phyloP scores from a whole-genome alignment of 495 filamentous ascomycete genomes.

The Penicillium paxilli region DNA sequence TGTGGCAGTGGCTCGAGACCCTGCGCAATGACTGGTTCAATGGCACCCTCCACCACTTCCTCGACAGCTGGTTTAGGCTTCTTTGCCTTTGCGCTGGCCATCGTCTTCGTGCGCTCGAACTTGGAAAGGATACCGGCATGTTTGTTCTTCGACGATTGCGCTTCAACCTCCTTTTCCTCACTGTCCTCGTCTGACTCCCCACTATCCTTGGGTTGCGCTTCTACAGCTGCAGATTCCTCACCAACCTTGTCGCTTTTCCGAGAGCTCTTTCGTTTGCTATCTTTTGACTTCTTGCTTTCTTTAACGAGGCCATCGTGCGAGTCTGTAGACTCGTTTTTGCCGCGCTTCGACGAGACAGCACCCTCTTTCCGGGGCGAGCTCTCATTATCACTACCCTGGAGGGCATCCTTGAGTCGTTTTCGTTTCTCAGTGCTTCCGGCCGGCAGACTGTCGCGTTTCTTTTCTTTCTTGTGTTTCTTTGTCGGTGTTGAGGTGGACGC shows the following conservation, averaged over 20 bases:
- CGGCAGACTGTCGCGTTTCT: constrained; percentile 29
- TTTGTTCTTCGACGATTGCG: constrained; percentile 31
- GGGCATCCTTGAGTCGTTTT: constrained; percentile 16
- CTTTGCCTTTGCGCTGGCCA: constrained; percentile 29
- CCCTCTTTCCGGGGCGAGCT: constrained; percentile 26
- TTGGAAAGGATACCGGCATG: constrained; percentile 46
- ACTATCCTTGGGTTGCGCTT: constrained; percentile 4
- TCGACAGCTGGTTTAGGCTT: constrained; percentile 23
- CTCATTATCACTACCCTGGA: constrained; percentile 20
- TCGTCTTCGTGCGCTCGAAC: constrained; percentile 42
- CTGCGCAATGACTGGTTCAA: constrained; percentile 53
- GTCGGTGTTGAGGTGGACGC: constrained; percentile 34
- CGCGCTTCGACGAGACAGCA: constrained; percentile 27
- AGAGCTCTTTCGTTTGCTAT: constrained; percentile 26
- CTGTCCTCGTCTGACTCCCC: constrained; percentile 5
- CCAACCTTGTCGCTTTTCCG: constrained; percentile 6
- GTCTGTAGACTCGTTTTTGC: constrained; percentile 24
- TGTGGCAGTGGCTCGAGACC: constrained; percentile 78
- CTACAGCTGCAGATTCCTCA: constrained; percentile 24
- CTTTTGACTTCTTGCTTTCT: constrained; percentile 31
- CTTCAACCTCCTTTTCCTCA: constrained; percentile 9
- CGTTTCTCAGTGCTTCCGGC: constrained; percentile 27
- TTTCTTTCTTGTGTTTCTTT: constrained; percentile 42
- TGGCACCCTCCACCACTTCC: constrained; percentile 11
- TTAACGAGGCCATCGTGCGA: constrained; percentile 15